Evolutionary conservation across 1,284 basidiomycete genomes (phyloP).

Genomic region (Malassezia sympodialis): DNA sequence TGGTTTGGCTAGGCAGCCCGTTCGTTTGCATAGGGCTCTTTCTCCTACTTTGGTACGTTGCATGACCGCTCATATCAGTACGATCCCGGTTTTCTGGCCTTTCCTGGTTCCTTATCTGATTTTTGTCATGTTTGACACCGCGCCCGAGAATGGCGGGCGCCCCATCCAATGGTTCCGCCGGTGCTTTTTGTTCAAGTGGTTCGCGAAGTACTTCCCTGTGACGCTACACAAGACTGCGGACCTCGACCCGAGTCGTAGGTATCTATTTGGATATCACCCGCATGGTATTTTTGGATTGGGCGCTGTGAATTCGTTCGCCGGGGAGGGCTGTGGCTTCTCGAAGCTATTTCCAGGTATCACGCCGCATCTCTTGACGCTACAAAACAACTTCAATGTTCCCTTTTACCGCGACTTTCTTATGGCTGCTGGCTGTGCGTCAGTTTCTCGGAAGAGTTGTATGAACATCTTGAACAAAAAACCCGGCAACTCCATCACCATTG

Average conservation of each 20-base stretch:
- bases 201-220: conserved; percentile 84
- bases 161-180: conserved; percentile 67
- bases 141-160: conserved; percentile 68
- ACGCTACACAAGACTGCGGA: conserved; percentile 53
- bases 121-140: conserved; percentile 65
- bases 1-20: conserved; percentile 72
- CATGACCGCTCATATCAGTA: conserved; percentile 54
- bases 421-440: conserved; percentile 72
- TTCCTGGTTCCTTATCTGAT: conserved; percentile 67
- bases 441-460: conserved; percentile 77
- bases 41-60: conserved; percentile 65
- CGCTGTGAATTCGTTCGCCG: conserved; percentile 82
- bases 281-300: conserved; percentile 53
- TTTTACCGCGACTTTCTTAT: conserved; percentile 79
- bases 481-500: conserved; percentile 71
- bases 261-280: conserved; percentile 64
- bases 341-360: conserved; percentile 76
- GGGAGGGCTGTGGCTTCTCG: conserved; percentile 91
- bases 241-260: conserved; percentile 76
- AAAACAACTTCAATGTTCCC: conserved; percentile 75
- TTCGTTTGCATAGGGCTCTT: conserved; percentile 63
- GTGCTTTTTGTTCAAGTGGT: conserved; percentile 65
- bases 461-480: conserved; percentile 61
- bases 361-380: conserved; percentile 82
- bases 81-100: conserved; percentile 79